Conservation (phyloP, 2,329 filamentous ascomycete genomes). For the Apiospora hydei region DNA sequence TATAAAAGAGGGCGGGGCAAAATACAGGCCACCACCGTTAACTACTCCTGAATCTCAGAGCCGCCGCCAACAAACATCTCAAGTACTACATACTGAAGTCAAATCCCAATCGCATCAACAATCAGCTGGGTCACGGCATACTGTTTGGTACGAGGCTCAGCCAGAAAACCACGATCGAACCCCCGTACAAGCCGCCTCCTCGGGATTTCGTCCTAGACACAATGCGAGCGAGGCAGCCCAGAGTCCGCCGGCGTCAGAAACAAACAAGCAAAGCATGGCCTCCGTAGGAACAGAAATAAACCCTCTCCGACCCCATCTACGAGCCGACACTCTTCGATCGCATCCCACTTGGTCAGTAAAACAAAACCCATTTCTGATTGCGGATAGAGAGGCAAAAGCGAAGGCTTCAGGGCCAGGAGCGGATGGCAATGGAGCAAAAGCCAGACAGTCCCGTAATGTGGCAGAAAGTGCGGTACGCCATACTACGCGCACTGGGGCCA, state of each 20-base stretch:
- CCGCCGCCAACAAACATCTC: not conserved
- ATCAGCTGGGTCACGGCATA: not conserved
- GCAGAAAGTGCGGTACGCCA: not conserved
- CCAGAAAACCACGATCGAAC: not conserved
- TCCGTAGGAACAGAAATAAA: not conserved
- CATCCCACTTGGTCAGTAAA: constrained; percentile 28
- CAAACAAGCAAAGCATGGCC: not conserved
- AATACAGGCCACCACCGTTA: not conserved
- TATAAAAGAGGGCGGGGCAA: constrained; percentile 29
- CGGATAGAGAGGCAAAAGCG: constrained; percentile 31
- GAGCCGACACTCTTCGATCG: not conserved
- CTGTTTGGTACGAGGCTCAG: not conserved
- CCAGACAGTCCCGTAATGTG: not conserved
- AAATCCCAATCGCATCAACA: not conserved
- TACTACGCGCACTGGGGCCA: not conserved
- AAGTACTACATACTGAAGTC: not conserved
- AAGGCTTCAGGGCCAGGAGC: not conserved
- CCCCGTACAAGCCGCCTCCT: not conserved
- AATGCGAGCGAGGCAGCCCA: not conserved
- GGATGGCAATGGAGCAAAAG: not conserved
- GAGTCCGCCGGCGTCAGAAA: not conserved
- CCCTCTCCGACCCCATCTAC: not conserved
- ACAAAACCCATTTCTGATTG: constrained; percentile 36
- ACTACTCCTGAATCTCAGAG: not conserved
- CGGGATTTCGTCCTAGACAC: not conserved